Conservation (phyloP, 768 basidiomycete genomes). For the Lactifluus echinatus region DNA sequence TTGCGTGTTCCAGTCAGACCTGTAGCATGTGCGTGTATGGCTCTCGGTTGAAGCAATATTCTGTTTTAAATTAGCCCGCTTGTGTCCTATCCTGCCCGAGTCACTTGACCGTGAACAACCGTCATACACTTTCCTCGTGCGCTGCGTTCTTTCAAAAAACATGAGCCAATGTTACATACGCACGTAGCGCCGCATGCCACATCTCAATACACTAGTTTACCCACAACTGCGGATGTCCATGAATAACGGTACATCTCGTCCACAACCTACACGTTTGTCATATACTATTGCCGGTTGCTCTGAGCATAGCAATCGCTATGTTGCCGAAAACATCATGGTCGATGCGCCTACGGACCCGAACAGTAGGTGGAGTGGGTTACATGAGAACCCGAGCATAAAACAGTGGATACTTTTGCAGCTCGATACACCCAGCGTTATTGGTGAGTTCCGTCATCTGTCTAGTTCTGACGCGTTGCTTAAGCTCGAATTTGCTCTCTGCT, state of each 20-base stretch:
- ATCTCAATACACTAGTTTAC: neutral
- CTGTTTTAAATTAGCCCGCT: slow-evolving; percentile 19
- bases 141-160: too few species aligned
- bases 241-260: neutral
- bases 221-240: neutral
- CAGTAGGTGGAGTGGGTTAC: slow-evolving; percentile 71
- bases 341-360: slow-evolving; percentile 55
- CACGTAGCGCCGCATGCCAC: too few species aligned
- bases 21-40: slow-evolving; percentile 40
- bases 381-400: slow-evolving; percentile 43
- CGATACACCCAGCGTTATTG: slow-evolving; percentile 51
- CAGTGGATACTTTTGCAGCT: slow-evolving; percentile 69
- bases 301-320: slow-evolving; percentile 64
- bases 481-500: too few species aligned
- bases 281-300: slow-evolving; percentile 45
- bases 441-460: slow-evolving; percentile 36
- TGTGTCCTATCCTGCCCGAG: neutral
- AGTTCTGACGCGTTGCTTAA: neutral
- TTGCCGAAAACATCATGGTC: slow-evolving; percentile 57
- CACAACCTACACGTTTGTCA: slow-evolving; percentile 4
- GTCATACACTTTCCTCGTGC: neutral
- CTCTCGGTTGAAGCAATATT: slow-evolving; percentile 27
- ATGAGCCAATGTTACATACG: neutral
- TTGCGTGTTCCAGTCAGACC: slow-evolving; percentile 23
- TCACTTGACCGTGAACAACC: neutral